These are phyloP conservation scores for Phaffomyces thermotolerans DNA, from an alignment of 805 yeast species.

Conservation along the genomic window DNA sequence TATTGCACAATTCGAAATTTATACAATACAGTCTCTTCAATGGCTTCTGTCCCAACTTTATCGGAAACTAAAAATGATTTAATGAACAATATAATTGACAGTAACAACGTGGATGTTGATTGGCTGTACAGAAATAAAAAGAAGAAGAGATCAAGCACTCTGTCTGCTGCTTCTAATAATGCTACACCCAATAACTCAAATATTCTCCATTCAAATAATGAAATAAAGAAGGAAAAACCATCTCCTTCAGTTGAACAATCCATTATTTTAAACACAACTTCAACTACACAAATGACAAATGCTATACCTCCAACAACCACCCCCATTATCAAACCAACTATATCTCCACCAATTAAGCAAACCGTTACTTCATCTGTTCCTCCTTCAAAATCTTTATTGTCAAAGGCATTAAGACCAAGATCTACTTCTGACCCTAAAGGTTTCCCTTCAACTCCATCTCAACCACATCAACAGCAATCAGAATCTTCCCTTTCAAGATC, in stretches of 20 bases:
- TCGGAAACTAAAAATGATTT: not conserved
- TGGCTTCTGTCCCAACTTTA: not conserved
- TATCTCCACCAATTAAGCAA: not conserved
- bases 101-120: slow-evolving; percentile 52
- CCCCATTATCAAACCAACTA: not conserved
- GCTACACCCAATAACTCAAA: no score
- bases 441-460: slow-evolving; percentile 1
- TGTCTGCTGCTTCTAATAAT: not conserved
- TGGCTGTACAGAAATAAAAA: slow-evolving; percentile 82
- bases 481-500: not conserved
- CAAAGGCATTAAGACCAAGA: slow-evolving; percentile 22
- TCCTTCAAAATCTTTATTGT: slow-evolving; percentile 11
- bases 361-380: not conserved
- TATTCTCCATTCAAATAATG: no score
- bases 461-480: not conserved
- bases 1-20: not conserved
- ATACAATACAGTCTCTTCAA: not conserved
- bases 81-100: not conserved
- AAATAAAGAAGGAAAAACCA: no score
- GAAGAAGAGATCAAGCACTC: slow-evolving; percentile 22
- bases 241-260: no score
- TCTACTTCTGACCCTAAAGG: slow-evolving; percentile 19
- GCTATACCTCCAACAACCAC: not conserved
- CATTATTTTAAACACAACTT: not conserved
- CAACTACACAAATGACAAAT: not conserved